A percentile compares a stretch with the other conserved stretches of the same genome.
phyloP scores from a whole-genome alignment of 2,329 filamentous ascomycete genomes.

The Onygenales sp. region DNA sequence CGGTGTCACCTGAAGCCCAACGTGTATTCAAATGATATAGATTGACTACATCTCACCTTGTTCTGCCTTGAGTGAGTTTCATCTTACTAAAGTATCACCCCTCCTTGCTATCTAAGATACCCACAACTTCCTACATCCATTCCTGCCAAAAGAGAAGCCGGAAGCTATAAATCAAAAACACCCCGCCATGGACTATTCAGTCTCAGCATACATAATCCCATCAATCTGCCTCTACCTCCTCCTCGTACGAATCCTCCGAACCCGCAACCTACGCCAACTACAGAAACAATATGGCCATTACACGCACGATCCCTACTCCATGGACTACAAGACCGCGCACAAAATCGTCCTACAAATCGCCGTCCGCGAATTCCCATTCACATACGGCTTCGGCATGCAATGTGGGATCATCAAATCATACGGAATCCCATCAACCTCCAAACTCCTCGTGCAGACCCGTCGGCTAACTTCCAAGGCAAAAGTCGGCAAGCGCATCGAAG shows the following conservation, averaged over 20 bases:
- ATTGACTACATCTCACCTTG: too few species aligned
- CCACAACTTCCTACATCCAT: too few species aligned
- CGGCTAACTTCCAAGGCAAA: constrained; percentile 32
- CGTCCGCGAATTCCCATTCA: not conserved
- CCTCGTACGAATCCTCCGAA: not conserved
- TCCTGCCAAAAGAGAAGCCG: not conserved
- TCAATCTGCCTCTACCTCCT: not conserved
- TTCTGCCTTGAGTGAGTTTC: too few species aligned
- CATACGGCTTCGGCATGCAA: not conserved
- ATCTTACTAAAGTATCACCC: too few species aligned
- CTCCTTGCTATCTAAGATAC: too few species aligned
- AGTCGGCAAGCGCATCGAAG: constrained; percentile 38
- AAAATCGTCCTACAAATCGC: not conserved
- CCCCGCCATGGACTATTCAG: not conserved
- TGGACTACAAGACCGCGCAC: not conserved
- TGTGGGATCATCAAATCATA: constrained; percentile 27
- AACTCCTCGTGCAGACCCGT: constrained; percentile 35
- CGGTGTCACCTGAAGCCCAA: too few species aligned
- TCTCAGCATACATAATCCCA: not conserved
- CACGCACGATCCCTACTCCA: not conserved
- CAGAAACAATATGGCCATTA: not conserved
- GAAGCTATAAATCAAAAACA: not conserved
- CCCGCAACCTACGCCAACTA: not conserved
- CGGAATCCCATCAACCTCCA: constrained; percentile 41
- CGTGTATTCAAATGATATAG: too few species aligned